Conservation (phyloP, 805 yeast genomes). For the Lachancea sp. region DNA sequence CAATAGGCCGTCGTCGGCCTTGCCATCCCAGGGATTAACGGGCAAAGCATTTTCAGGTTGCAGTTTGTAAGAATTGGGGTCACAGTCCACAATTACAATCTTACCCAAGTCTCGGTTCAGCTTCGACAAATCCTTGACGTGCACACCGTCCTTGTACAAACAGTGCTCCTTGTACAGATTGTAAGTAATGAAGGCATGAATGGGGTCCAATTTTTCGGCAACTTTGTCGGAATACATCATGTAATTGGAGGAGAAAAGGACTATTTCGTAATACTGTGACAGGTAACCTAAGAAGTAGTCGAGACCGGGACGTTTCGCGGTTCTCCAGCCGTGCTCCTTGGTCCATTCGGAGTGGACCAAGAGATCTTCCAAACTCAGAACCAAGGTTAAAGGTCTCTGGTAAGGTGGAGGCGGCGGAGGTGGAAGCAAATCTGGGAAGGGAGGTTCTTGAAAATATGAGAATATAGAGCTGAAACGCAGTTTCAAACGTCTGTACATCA, state of each 20-base stretch:
- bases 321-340: slow-evolving; percentile 91
- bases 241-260: slow-evolving; percentile 77
- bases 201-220: slow-evolving; percentile 86
- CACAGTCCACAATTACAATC: slow-evolving; percentile 72
- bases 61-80: slow-evolving; percentile 60
- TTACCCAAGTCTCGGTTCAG: slow-evolving; percentile 87
- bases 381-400: slow-evolving; percentile 87
- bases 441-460: slow-evolving; percentile 87
- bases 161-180: slow-evolving; percentile 89
- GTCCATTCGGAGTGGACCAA: slow-evolving; percentile 91
- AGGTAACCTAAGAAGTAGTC: slow-evolving; percentile 94
- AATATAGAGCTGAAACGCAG: slow-evolving; percentile 71
- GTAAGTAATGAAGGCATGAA: slow-evolving; percentile 80
- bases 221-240: slow-evolving; percentile 80
- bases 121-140: slow-evolving; percentile 82
- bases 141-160: slow-evolving; percentile 73
- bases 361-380: slow-evolving; percentile 81
- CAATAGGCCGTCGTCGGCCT: slow-evolving; percentile 71
- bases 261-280: slow-evolving; percentile 94
- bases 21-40: slow-evolving; percentile 80
- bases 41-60: slow-evolving; percentile 96
- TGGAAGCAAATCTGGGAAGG: slow-evolving; percentile 86
- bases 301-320: slow-evolving; percentile 97
- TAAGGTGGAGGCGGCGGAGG: slow-evolving; percentile 87
- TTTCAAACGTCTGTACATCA: slow-evolving; percentile 61